phyloP scores from a whole-genome alignment of 2,329 filamentous ascomycete species.

The Lasiodiplodia theobromae region DNA sequence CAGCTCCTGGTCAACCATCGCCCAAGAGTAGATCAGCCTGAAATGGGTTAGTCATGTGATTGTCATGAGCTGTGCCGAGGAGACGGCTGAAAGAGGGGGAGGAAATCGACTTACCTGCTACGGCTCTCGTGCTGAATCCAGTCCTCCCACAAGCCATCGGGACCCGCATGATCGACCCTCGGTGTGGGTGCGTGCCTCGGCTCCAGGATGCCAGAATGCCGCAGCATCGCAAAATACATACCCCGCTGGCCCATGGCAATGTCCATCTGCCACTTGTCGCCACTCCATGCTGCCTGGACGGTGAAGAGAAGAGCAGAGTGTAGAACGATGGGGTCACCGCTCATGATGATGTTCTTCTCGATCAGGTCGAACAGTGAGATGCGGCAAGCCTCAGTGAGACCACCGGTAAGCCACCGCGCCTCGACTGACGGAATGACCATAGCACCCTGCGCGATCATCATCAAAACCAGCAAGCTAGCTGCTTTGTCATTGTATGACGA shows the following conservation, averaged over 20 bases:
- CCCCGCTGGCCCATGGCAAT: constrained; percentile 76
- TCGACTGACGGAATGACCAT: constrained; percentile 70
- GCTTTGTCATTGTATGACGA: constrained; percentile 67
- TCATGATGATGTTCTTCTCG: constrained; percentile 74
- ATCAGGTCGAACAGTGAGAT: constrained; percentile 76
- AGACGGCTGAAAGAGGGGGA: neutral
- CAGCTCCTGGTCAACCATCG: constrained; percentile 76
- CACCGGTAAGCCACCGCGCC: constrained; percentile 70
- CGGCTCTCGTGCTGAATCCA: constrained; percentile 72
- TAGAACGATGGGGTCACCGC: constrained; percentile 69
- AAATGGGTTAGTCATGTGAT: constrained; percentile 22
- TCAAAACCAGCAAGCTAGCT: constrained; percentile 69
- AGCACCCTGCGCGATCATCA: constrained; percentile 77
- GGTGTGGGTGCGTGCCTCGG: constrained; percentile 55
- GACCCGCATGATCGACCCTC: constrained; percentile 50
- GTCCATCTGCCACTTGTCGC: constrained; percentile 80
- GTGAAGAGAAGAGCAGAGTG: constrained; percentile 73
- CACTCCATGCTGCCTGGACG: constrained; percentile 73
- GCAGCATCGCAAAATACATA: constrained; percentile 77
- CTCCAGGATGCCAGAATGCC: constrained; percentile 72
- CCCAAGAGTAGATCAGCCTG: constrained; percentile 77
- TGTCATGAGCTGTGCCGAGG: neutral
- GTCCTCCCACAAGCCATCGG: constrained; percentile 65
- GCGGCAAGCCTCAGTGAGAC: constrained; percentile 73
- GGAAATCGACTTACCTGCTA: constrained; percentile 59